Evolutionary conservation across 345 rosid genomes (phyloP).

Genomic region (Isatis tinctoria): DNA sequence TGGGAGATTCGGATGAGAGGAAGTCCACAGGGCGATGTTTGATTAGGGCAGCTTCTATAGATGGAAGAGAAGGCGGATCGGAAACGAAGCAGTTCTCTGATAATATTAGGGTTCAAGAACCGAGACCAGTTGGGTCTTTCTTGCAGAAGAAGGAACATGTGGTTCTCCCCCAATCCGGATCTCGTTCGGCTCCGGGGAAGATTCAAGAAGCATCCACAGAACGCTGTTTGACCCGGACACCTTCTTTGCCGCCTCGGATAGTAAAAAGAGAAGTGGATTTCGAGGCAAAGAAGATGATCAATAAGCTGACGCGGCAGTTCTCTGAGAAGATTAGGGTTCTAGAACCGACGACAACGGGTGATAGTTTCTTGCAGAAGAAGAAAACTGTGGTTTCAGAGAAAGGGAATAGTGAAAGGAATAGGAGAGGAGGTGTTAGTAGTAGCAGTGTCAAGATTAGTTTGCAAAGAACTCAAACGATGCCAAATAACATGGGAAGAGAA

Average conservation of each 20-base stretch:
- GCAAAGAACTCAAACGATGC: constrained; percentile 50
- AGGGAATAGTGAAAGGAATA: constrained; percentile 5
- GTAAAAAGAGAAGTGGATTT: constrained; percentile 19
- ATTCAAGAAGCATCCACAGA: constrained; percentile 20
- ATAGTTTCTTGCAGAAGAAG: constrained; percentile 19
- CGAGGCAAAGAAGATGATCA: constrained; percentile 27
- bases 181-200: constrained; percentile 28
- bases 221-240: constrained; percentile 27
- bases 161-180: not conserved
- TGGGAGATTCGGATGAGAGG: constrained; percentile 10
- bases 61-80: constrained; percentile 5
- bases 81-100: constrained; percentile 14
- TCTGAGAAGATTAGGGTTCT: constrained; percentile 37
- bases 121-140: constrained; percentile 4
- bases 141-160: constrained; percentile 18
- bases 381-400: constrained; percentile 12
- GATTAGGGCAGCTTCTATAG: not conserved
- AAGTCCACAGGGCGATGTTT: constrained; percentile 1
- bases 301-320: constrained; percentile 40
- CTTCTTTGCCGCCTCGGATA: constrained; percentile 35
- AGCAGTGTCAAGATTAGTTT: constrained; percentile 18
- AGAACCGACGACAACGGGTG: constrained; percentile 12
- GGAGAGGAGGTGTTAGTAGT: not conserved
- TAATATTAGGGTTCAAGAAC: constrained; percentile 23
- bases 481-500: constrained; percentile 31